Evolutionary conservation across 2,329 filamentous ascomycete genomes (phyloP), one percentile per base, ranked within the genome.

Genomic region (Ceratocystis alfenasii): DNA sequence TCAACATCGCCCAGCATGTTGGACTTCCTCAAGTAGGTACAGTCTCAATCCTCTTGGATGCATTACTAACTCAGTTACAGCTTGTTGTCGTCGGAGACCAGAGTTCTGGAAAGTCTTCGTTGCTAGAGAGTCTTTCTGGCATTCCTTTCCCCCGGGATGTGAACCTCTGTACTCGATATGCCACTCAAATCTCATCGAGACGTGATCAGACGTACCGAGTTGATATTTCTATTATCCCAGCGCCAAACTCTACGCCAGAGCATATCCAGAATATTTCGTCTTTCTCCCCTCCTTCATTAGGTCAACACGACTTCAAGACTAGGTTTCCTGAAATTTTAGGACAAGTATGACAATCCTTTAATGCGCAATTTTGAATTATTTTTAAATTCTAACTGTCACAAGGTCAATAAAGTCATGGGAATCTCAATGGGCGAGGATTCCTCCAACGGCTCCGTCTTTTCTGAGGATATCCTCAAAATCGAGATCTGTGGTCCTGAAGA

Each of bases 21-120:
- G 65, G 73, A 48, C 71, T 74, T 0, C 73, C 72, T 0, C 86
- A 90, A 77, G 89, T 93, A 69, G 12, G 66, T 68, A n/a, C 15
- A 6, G 12, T 36, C 22, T 1, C 20, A 3, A 1, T 20, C 15
- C n/a, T 28, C 5, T 30, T 6, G 33, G 33, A 6, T 17, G 7
- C 45, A 6, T 30, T 5, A 15, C 45, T 48, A n/a, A 55, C 36
- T 30, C n/a, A 22, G 4, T 69, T 68, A 1, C 66, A 71, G 67
- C 65, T 72, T 36, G 69, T 70, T 7, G 70, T 72, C 10, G 70
- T 70, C 36, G 70, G 71, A 22, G 68, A 71, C 55, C 70, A 71
- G 55, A 70, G 69, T 5, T 67, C 70, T 2, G 71, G 70, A 4
- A 72, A 72, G 36, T 71, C 69, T 65, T 71, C 71, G 3, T 67